These are phyloP conservation scores for Penicillium paneum DNA, from an alignment of 2,329 filamentous ascomycete genomes.

Conservation along the genomic window DNA sequence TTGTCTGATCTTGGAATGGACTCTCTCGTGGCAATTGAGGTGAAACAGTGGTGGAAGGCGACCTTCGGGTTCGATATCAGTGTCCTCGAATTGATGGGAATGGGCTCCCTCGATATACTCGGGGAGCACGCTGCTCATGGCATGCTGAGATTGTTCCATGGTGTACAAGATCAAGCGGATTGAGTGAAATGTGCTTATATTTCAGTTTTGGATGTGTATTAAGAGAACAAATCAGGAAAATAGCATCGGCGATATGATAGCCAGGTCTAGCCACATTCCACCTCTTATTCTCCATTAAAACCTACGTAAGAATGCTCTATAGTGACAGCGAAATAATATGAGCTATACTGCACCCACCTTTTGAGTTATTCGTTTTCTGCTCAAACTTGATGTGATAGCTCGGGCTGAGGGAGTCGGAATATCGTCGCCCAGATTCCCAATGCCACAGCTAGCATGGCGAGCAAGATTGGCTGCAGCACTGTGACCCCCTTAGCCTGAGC, in stretches of 20 bases:
- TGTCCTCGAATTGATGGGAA: slow-evolving; percentile 27
- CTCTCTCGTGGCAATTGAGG: slow-evolving; percentile 30
- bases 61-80: slow-evolving; percentile 23
- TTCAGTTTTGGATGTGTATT: not conserved
- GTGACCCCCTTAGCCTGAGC: slow-evolving; percentile 53
- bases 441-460: slow-evolving; percentile 45
- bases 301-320: not conserved
- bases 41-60: slow-evolving; percentile 26
- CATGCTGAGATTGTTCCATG: slow-evolving; percentile 8
- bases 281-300: not conserved
- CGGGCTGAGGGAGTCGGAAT: slow-evolving; percentile 7
- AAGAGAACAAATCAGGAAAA: not conserved
- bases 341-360: not conserved
- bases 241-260: not conserved
- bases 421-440: slow-evolving; percentile 15
- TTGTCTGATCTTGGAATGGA: slow-evolving; percentile 27
- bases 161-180: not conserved
- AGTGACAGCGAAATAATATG: not conserved
- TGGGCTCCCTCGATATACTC: slow-evolving; percentile 13
- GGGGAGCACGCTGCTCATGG: slow-evolving; percentile 12
- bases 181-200: not conserved
- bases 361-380: not conserved
- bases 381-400: slow-evolving; percentile 9
- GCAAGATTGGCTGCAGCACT: slow-evolving; percentile 56
- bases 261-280: not conserved